Evolutionary conservation across 2,329 filamentous ascomycete species (phyloP), one percentile per base, ranked within the genome.

Genomic region (Fusarium sp.): DNA sequence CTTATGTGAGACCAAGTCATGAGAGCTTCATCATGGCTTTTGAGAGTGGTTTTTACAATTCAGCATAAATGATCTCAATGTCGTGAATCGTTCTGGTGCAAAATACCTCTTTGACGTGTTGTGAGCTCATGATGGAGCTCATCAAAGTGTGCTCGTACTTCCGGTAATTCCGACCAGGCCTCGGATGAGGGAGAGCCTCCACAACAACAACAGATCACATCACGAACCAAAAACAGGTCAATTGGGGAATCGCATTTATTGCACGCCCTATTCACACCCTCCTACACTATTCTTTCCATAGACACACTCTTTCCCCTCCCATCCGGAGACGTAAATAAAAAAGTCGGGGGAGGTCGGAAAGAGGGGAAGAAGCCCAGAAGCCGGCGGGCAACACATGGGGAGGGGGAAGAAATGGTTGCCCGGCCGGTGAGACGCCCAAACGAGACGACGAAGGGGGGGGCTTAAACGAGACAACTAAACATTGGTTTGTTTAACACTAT

Each of bases 201-300:
- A 49, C 24, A 49, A 31, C 27, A 49, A 31, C 27, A 51, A 62
- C 24, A 42, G 22, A 62, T 74, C 65, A 74, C 62, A 44, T 59
- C 42, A 29, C 40, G 38, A 53, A 63, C 66, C 27, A 29, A 46
- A 66, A 53, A 61, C 29, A 66, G 38, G 40, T 64, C 62, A 67
- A 62, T 66, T 66, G 58, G 66, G 75, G 68, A 72, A 79, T 67
- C 74, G 77, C 73, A 77, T 79, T 68, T 79, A 79, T 79, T 79
- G 77, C 74, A 67, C 64, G 68, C 68, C 77, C 71, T 77, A 73
- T 73, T 70, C 77, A 71, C 74, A 74, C 69, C 77, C 69, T 79
- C 77, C 77, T 78, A 79, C 77, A 79, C 77, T 77, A 76, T 70
- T 79, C 75, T 76, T 79, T 77, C 77, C 77, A 79, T 78, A 74